Conservation (phyloP, 129 eudicot species). For the Lactuca saligna region DNA sequence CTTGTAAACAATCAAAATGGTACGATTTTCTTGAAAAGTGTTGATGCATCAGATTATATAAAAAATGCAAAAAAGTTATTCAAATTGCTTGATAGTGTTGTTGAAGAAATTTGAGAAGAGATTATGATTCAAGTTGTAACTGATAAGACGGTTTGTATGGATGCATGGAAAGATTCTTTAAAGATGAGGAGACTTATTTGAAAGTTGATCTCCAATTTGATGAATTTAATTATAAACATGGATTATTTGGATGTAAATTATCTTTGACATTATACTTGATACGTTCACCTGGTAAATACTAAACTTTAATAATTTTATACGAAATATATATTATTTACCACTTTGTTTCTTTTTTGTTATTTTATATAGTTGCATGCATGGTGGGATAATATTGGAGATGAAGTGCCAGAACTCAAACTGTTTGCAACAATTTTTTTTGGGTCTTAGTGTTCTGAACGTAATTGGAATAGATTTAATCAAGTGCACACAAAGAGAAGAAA, state of each 20-base stretch:
- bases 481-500: too few species aligned
- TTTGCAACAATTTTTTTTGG: too few species aligned
- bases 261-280: background rate
- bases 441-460: background rate
- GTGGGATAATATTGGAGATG: background rate
- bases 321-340: background rate
- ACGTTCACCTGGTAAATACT: background rate
- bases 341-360: background rate
- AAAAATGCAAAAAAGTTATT: background rate
- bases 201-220: background rate
- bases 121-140: background rate
- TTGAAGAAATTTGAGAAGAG: background rate
- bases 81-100: background rate
- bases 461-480: background rate
- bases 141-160: background rate
- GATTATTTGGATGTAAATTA: background rate
- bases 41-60: background rate
- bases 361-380: background rate
- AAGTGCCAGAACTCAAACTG: background rate
- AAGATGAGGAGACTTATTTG: background rate
- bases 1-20: constrained; percentile 1
- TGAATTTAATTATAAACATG: background rate
- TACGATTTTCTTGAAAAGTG: background rate
- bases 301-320: background rate
- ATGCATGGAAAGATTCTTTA: background rate